Evolutionary conservation across 2,329 filamentous ascomycete species (phyloP).

Genomic region (Cordyceps pruinosa): DNA sequence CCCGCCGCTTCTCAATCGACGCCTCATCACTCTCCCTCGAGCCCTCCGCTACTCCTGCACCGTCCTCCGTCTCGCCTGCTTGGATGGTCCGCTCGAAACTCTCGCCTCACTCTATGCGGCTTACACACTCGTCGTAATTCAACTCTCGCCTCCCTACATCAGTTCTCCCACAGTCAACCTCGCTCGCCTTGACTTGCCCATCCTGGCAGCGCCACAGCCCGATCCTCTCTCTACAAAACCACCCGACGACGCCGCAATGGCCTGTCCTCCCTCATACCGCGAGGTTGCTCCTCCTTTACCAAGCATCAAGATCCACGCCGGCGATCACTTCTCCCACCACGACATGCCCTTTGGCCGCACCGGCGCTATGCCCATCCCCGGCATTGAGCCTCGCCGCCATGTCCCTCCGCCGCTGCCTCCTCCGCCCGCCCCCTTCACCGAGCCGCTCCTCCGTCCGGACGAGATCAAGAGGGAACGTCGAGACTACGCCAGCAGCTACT

Average conservation of each 20-base stretch:
- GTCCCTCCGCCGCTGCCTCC: conserved; percentile 41
- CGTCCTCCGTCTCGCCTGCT: background rate
- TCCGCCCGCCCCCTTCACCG: conserved; percentile 32
- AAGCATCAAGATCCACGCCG: conserved; percentile 30
- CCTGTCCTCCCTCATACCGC: conserved; percentile 30
- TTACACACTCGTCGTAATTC: conserved; percentile 5
- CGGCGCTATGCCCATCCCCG: conserved; percentile 37
- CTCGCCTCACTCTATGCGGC: background rate
- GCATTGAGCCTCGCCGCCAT: conserved; percentile 25
- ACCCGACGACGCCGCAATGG: conserved; percentile 23
- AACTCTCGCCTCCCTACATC: conserved; percentile 4
- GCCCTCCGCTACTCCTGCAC: background rate
- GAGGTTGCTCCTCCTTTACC: conserved; percentile 29
- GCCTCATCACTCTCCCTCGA: background rate
- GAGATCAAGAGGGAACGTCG: conserved; percentile 25
- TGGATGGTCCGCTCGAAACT: background rate
- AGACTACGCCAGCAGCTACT: conserved; percentile 30
- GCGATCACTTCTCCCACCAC: conserved; percentile 25
- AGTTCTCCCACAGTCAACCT: background rate
- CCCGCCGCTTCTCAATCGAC: background rate
- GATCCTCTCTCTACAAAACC: background rate
- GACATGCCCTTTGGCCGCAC: conserved; percentile 28
- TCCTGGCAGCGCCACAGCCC: background rate
- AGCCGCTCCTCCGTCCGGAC: conserved; percentile 24
- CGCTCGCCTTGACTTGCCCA: background rate